These are phyloP conservation scores for Aristolochia contorta DNA, from an alignment of 164 flowering plant genomes.

Conservation along the genomic window DNA sequence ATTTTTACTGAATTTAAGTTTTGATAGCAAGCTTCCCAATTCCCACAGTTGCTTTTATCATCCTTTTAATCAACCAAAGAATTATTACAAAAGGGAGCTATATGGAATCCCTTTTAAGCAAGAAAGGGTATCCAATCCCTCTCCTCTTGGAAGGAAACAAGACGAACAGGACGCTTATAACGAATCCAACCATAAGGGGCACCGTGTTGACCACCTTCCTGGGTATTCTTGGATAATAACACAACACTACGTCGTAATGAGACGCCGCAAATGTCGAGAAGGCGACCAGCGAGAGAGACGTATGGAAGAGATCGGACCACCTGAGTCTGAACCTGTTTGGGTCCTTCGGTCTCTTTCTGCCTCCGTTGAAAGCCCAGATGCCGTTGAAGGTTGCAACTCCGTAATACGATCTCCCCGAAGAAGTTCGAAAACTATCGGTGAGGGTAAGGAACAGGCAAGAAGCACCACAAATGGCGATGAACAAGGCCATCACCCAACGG, in stretches of 20 bases:
- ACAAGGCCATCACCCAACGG: slow-evolving; percentile 36
- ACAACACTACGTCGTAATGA: slow-evolving; percentile 31
- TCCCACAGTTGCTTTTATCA: too few species aligned
- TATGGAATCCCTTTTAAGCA: slow-evolving; percentile 33
- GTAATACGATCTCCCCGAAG: slow-evolving; percentile 35
- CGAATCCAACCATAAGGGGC: slow-evolving; percentile 48
- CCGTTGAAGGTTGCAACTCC: slow-evolving; percentile 49
- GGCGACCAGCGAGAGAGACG: slow-evolving; percentile 31
- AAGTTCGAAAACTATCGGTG: slow-evolving; percentile 45
- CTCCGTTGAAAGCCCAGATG: slow-evolving; percentile 46
- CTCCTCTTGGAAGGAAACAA: slow-evolving; percentile 46
- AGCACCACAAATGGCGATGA: slow-evolving; percentile 22
- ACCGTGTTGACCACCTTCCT: slow-evolving; percentile 38
- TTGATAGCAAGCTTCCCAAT: too few species aligned
- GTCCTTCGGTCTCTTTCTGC: slow-evolving; percentile 26
- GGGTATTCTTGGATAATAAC: slow-evolving; percentile 31
- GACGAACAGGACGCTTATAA: slow-evolving; percentile 40
- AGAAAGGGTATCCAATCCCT: slow-evolving; percentile 61
- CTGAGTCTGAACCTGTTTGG: slow-evolving; percentile 38
- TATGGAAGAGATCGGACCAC: slow-evolving; percentile 43
- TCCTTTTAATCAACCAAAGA: too few species aligned
- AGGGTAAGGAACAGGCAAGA: slow-evolving; percentile 46
- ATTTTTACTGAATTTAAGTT: too few species aligned
- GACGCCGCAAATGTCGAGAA: slow-evolving; percentile 40
- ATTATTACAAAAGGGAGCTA: not conserved